Evolutionary conservation across 2,329 filamentous ascomycete genomes (phyloP), one percentile per base, ranked within the genome.

Genomic region (Elsinoe arachidis): DNA sequence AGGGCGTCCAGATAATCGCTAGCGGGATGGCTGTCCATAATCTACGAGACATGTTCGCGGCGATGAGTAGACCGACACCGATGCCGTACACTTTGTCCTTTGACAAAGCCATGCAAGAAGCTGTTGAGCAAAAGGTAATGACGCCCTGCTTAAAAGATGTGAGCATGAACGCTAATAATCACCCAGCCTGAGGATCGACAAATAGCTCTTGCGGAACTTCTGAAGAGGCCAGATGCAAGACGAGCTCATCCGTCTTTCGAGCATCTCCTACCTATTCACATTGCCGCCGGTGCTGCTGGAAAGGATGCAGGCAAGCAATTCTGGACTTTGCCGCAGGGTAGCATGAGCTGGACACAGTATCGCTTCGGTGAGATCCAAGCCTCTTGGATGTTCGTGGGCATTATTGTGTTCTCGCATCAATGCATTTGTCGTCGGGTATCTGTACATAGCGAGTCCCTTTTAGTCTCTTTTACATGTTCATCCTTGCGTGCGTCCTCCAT

Each of bases 21-120:
- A 85, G 85, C 0, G 87, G 87, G 10, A 89, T 90, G 85, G 84
- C 85, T 0, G 86, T 73, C 2, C 71, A 73, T 41, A 73, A 73
- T 57, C 55, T 72, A 33, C 58, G 69, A 5, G 71, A 73, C 41
- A 63, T 68, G 58, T 63, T 60, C 49, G 43, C 55, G 6, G 60
- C 63, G 5, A 61, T 60, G 49, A 63, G 63, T 12, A 63, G 59
- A 34, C 59, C 54, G 1, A 60, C 57, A 21, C 61, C 61, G 10
- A 57, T 68, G 65, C 65, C 67, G n/a, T 73, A 73, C 55, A 61
- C 66, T 2, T 56, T 62, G 2, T 66, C 62, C 19, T 73, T 73
- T 57, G 68, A 70, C 55, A 61, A 64, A 12, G 69, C 68, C 5
- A 57, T 71, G 56, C 68, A 65, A 39, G 63, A 67, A 11, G 70